phyloP scores from a whole-genome alignment of 176 grass and related monocot species.

The Pontederia paniculata region DNA sequence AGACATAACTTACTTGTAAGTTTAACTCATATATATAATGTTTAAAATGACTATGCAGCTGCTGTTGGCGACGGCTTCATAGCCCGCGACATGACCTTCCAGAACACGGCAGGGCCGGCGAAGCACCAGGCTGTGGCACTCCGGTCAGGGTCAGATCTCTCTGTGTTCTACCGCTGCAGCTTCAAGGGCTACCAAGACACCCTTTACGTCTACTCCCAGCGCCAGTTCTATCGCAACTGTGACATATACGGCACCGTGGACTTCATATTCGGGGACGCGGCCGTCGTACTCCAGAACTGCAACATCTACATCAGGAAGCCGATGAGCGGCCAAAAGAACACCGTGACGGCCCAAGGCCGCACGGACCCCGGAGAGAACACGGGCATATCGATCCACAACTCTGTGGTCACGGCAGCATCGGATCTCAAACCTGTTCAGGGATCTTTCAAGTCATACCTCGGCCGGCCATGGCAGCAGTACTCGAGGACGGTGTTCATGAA shows the following conservation, averaged over 20 bases:
- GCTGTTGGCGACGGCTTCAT: background rate
- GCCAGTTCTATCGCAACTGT: conserved; percentile 11
- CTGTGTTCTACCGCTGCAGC: conserved; percentile 3
- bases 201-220: background rate
- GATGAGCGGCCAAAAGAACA: background rate
- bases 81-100: conserved; percentile 9
- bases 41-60: background rate
- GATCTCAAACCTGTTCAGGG: conserved; percentile 5
- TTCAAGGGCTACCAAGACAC: conserved; percentile 14
- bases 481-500: conserved; percentile 9
- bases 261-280: conserved; percentile 11
- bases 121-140: background rate
- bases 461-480: conserved; percentile 1
- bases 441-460: background rate
- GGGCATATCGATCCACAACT: conserved; percentile 2
- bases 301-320: conserved; percentile 10
- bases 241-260: conserved; percentile 12
- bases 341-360: conserved; percentile 1
- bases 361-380: background rate
- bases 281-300: background rate
- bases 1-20: background rate
- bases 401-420: background rate
- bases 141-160: background rate
- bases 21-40: too few species aligned
- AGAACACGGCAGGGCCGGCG: background rate